Conservation (phyloP, 164 flowering plant genomes). For the Platanus orientalis region DNA sequence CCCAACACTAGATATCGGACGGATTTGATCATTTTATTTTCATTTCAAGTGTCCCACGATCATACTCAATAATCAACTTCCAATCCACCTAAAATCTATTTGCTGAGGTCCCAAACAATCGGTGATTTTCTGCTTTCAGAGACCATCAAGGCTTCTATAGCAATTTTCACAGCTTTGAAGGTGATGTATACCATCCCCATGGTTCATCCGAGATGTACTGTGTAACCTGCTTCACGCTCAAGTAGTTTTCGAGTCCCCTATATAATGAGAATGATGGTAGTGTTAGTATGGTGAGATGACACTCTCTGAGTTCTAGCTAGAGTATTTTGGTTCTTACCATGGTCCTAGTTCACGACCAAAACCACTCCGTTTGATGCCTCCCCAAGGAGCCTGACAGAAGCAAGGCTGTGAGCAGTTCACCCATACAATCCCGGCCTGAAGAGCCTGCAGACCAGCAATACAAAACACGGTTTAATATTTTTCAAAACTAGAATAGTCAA, state of each 20-base stretch:
- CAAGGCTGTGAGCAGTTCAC: conserved; percentile 97
- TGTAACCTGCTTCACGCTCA: conserved; percentile 93
- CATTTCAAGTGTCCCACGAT: no score
- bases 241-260: conserved; percentile 94
- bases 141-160: background rate
- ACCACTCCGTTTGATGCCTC: conserved; percentile 94
- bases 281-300: no score
- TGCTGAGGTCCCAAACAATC: no score
- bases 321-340: conserved; percentile 46
- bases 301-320: background rate
- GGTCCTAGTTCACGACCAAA: conserved; percentile 97
- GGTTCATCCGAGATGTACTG: conserved; percentile 69
- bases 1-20: no score
- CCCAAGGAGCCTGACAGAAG: conserved; percentile 99
- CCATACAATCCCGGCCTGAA: conserved; percentile 91
- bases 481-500: no score
- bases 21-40: no score
- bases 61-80: no score
- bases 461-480: background rate
- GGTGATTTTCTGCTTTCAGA: no score
- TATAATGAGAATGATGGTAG: background rate
- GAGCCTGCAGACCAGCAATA: conserved; percentile 42
- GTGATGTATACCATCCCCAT: conserved; percentile 89
- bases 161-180: conserved; percentile 60
- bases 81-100: no score